Evolutionary conservation across 306 rosid genomes (phyloP), one percentile per base, ranked within the genome.

Genomic region (Dicorynia guianensis): DNA sequence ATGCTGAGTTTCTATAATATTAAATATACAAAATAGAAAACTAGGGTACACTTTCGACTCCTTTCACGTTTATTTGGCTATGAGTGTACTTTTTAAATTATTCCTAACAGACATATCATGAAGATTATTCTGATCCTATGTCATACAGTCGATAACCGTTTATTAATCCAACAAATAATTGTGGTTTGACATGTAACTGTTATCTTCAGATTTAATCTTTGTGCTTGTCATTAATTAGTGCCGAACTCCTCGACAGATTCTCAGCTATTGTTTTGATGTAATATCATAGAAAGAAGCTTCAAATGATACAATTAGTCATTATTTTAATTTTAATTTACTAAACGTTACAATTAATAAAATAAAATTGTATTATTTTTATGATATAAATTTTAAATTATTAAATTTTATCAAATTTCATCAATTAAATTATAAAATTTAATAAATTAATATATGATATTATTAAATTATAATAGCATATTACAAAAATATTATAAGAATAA

Each of bases 231-330:
- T n/a, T n/a, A n/a, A n/a, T 25, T 25, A 25, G 30, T 25, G 30
- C 30, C 0, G 19, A 73, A 60, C 50, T 60, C 61, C 40, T 61
- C 39, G 9, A 61, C 35, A 72, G 67, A 58, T 44, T 5, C 58
- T 30, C 13, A 5, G 76, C 36, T 0, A 8, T 0, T 33, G 33
- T 17, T 25, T 57, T 8, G 38, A 40, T 15, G 25, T 25, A 38
- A 48, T 36, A 43, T 1, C 14, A 3, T 62, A 38, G 48, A 9
- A 47, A 42, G 15, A 30, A 19, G 6, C 40, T 1, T 54, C 75
- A 39, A n/a, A 40, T 59, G 49, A 30, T 43, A 30, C 2, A 25
- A 25, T 14, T 1, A 71, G 17, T 34, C 57, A 57, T 17, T 46
- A n/a, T 14, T 14, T 13, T 0, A 33, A 8, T 7, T 6, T 9